Percentiles rank a stretch among this genome's conserved stretches.
phyloP scores from a whole-genome alignment of 805 yeast genomes.

The Saccharomycopsis malanga region DNA sequence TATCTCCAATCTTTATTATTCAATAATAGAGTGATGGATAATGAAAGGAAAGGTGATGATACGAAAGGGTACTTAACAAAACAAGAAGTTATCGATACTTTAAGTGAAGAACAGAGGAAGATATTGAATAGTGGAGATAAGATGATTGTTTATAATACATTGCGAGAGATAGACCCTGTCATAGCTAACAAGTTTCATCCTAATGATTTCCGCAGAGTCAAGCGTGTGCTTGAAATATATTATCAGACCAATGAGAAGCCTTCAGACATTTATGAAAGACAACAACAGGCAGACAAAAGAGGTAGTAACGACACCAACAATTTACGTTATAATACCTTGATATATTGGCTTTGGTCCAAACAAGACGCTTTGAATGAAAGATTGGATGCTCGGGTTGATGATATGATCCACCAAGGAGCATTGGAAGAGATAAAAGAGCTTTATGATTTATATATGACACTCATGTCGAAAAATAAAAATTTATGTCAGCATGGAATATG shows the following conservation, averaged over 20 bases:
- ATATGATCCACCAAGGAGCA: slow-evolving; percentile 70
- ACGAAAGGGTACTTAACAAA: slow-evolving; percentile 13
- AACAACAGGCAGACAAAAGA: slow-evolving; percentile 28
- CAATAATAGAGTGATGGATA: slow-evolving; percentile 51
- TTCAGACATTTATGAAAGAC: slow-evolving; percentile 62
- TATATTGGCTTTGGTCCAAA: slow-evolving; percentile 79
- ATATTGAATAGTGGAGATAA: slow-evolving; percentile 45
- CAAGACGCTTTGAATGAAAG: slow-evolving; percentile 50
- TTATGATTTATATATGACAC: slow-evolving; percentile 37
- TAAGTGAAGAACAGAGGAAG: slow-evolving; percentile 30
- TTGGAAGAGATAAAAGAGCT: slow-evolving; percentile 59
- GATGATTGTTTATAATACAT: slow-evolving; percentile 36
- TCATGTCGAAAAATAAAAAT: slow-evolving; percentile 19
- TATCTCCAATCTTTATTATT: slow-evolving; percentile 76
- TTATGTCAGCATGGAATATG: slow-evolving; percentile 63
- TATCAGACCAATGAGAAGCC: slow-evolving; percentile 60
- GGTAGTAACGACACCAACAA: slow-evolving; percentile 32
- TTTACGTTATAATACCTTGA: slow-evolving; percentile 52
- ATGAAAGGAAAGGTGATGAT: slow-evolving; percentile 2
- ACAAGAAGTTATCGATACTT: slow-evolving; percentile 6
- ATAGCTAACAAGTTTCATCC: slow-evolving; percentile 86
- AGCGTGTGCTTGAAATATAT: slow-evolving; percentile 76
- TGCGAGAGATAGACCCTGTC: slow-evolving; percentile 56
- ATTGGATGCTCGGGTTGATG: slow-evolving; percentile 74
- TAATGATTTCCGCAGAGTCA: slow-evolving; percentile 70